Evolutionary conservation across 2,329 filamentous ascomycete species (phyloP), one percentile per base, ranked within the genome.

Genomic region (Fusarium nodosum): DNA sequence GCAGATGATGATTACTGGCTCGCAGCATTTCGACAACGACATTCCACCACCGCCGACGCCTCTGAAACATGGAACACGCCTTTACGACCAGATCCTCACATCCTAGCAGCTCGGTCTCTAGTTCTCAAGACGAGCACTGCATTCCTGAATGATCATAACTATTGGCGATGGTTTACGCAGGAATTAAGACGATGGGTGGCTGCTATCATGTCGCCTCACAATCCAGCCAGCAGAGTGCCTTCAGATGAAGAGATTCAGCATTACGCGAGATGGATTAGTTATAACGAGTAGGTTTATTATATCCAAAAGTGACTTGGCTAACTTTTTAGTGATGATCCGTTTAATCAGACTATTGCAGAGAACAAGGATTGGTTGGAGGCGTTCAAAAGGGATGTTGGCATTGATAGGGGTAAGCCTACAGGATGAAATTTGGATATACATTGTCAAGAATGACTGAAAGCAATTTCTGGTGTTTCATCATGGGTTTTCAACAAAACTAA

Each of bases 251-350:
- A 75, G 42, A 74, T 75, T 10, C 73, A 75, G 3, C 73, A 75
- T 31, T 74, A 75, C n/a, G 73, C 73, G 0, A 62, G 73, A 8
- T 75, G 73, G 70, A 66, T 75, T 4, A 68, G 66, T n/a, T 75
- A 71, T 18, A 72, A 75, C 4, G 72, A 74, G 73, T 75, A 64
- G 46, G 72, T 31, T 63, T 1, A 1, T 12, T 12, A 2, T 2
- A 0, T 9, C 5, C 3, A 6, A 4, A 5, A 9, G 8, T 18
- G 16, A 22, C n/a, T 2, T 7, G 1, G 20, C 69, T 72, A 36
- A 72, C 33, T 6, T 9, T 11, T 30, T 1, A 75, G 73, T 41
- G 73, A 74, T n/a, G 73, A 75, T 13, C 73, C 72, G 8, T 74
- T 74, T 11, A 75, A 75, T 18, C 72, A 74, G 20, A 75, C 73